phyloP scores from a whole-genome alignment of 2,329 filamentous ascomycete genomes.

The Pseudogymnoascus pannorum region DNA sequence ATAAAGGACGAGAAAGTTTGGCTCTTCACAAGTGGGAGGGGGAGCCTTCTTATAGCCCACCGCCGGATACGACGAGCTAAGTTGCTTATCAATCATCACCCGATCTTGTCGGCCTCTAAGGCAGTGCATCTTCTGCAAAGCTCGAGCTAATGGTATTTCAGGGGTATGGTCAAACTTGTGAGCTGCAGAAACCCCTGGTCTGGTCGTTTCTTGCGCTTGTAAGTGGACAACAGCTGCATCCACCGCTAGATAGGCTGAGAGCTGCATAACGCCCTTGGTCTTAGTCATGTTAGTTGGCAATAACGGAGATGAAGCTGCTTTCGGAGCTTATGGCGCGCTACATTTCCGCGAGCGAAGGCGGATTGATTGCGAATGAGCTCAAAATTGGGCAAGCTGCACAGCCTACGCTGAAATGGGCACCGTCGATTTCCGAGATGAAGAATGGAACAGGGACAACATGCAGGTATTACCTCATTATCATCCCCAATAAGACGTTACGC shows the following conservation, averaged over 20 bases:
- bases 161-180: background rate
- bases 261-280: background rate
- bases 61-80: background rate
- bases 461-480: background rate
- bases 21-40: background rate
- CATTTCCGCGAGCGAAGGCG: background rate
- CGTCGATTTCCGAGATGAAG: background rate
- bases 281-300: background rate
- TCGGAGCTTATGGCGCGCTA: background rate
- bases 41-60: background rate
- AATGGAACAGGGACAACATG: background rate
- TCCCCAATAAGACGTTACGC: background rate
- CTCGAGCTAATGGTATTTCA: background rate
- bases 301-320: background rate
- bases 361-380: background rate
- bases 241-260: conserved; percentile 1
- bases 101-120: background rate
- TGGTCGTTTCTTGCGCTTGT: background rate
- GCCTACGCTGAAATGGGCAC: no score
- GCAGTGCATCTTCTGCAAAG: background rate
- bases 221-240: background rate
- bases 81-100: background rate
- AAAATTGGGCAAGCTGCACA: no score
- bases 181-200: background rate
- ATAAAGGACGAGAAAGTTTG: background rate